Evolutionary conservation across 2,329 filamentous ascomycete genomes (phyloP).

Genomic region (Calycina herbarum): DNA sequence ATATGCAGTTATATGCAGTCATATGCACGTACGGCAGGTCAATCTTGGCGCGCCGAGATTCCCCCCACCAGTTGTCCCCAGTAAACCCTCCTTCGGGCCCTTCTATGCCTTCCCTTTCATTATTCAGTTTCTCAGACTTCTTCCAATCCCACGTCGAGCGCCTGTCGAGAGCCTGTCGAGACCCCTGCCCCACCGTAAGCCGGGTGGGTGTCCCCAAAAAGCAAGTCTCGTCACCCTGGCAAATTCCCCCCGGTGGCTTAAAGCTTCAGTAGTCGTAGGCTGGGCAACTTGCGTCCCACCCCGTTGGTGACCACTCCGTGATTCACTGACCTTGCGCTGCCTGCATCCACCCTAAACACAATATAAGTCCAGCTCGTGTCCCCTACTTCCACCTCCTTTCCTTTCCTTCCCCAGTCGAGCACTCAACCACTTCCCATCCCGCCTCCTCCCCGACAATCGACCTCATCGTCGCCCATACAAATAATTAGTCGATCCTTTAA

Average conservation of each 20-base stretch:
- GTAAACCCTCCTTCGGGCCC: too few relatives aligned
- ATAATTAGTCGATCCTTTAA: not conserved
- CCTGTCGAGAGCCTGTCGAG: too few relatives aligned
- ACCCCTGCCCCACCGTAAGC: too few relatives aligned
- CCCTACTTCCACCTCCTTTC: not conserved
- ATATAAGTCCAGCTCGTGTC: slow-evolving; percentile 2
- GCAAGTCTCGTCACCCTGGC: not conserved
- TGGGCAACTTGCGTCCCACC: not conserved
- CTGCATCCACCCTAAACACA: not conserved
- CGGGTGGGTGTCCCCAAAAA: too few relatives aligned
- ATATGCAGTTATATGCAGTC: too few relatives aligned
- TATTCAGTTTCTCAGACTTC: too few relatives aligned
- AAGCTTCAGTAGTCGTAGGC: not conserved
- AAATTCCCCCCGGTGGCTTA: not conserved
- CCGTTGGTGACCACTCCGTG: not conserved
- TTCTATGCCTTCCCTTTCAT: too few relatives aligned
- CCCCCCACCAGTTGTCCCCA: too few relatives aligned
- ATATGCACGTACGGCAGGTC: too few relatives aligned
- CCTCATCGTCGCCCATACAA: not conserved
- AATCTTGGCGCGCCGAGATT: too few relatives aligned
- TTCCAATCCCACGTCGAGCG: too few relatives aligned
- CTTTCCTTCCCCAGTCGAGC: slow-evolving; percentile 3
- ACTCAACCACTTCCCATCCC: not conserved
- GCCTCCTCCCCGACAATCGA: not conserved
- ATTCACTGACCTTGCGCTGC: not conserved